Percentiles rank a stretch among this genome's conserved stretches.
phyloP scores from a whole-genome alignment of 169 alveolate species.

The Blepharisma undulans region DNA sequence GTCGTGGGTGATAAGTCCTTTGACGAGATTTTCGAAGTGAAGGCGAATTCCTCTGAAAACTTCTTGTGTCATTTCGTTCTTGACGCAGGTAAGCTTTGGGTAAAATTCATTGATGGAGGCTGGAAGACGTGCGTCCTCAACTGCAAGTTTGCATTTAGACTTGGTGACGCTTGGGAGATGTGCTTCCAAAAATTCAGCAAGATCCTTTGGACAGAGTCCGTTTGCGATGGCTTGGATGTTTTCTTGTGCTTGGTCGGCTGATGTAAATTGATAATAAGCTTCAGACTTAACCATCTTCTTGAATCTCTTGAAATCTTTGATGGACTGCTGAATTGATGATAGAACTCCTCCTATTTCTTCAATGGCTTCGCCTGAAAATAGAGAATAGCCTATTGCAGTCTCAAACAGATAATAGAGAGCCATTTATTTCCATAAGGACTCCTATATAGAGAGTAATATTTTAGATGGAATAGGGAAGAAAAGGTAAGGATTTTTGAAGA shows the following conservation, averaged over 20 bases:
- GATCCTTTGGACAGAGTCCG: slow-evolving; percentile 84
- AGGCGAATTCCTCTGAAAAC: slow-evolving; percentile 91
- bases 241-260: slow-evolving; percentile 93
- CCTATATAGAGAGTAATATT: not conserved
- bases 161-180: slow-evolving; percentile 81
- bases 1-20: slow-evolving; percentile 79
- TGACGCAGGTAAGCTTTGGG: slow-evolving; percentile 78
- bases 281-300: slow-evolving; percentile 87
- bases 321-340: slow-evolving; percentile 84
- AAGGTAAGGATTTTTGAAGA: not conserved
- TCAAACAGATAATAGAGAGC: slow-evolving; percentile 81
- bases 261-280: slow-evolving; percentile 91
- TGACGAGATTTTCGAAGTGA: slow-evolving; percentile 70
- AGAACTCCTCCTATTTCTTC: slow-evolving; percentile 89
- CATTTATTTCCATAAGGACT: slow-evolving; percentile 24
- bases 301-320: slow-evolving; percentile 82
- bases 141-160: slow-evolving; percentile 79
- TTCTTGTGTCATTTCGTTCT: slow-evolving; percentile 80
- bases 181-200: slow-evolving; percentile 82
- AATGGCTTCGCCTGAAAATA: slow-evolving; percentile 88
- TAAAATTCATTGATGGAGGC: slow-evolving; percentile 63
- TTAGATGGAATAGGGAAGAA: not conserved
- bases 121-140: slow-evolving; percentile 85
- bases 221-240: slow-evolving; percentile 88
- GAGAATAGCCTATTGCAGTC: slow-evolving; percentile 94